Conservation (phyloP, 768 basidiomycete genomes). For the Amylocystis lapponica region DNA sequence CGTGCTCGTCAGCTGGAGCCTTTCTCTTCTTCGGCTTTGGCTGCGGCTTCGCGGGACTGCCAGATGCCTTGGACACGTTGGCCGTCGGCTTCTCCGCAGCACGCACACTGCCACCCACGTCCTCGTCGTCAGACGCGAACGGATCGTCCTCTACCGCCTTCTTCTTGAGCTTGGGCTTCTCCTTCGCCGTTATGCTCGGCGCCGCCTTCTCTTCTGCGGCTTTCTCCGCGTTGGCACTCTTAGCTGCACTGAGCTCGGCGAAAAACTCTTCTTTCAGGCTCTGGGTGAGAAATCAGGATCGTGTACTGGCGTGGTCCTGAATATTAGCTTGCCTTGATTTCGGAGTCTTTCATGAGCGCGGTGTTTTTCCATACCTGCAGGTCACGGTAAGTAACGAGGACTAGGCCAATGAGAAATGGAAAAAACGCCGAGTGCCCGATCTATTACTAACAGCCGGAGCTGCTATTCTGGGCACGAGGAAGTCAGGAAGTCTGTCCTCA, state of each 20-base stretch:
- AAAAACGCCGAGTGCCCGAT: too few species aligned
- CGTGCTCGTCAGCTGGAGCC: conserved; percentile 2
- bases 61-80: background rate
- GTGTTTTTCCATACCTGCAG: conserved; percentile 64
- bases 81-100: conserved; percentile 15
- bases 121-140: conserved; percentile 51
- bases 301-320: background rate
- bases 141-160: conserved; percentile 38
- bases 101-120: conserved; percentile 9
- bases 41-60: background rate
- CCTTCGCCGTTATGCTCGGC: conserved; percentile 29
- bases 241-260: conserved; percentile 33
- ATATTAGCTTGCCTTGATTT: conserved; percentile 47
- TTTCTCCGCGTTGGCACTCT: conserved; percentile 19
- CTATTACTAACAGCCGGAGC: too few species aligned
- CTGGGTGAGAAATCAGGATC: conserved; percentile 27
- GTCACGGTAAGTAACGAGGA: background rate
- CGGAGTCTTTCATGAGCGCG: conserved; percentile 49
- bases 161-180: conserved; percentile 45
- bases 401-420: too few species aligned
- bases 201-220: conserved; percentile 11
- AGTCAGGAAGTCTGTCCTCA: conserved; percentile 22
- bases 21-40: conserved; percentile 4
- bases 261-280: conserved; percentile 59
- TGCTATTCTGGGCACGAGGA: too few species aligned